Conservation (phyloP, 768 basidiomycete species). For the Lentinula boryana region DNA sequence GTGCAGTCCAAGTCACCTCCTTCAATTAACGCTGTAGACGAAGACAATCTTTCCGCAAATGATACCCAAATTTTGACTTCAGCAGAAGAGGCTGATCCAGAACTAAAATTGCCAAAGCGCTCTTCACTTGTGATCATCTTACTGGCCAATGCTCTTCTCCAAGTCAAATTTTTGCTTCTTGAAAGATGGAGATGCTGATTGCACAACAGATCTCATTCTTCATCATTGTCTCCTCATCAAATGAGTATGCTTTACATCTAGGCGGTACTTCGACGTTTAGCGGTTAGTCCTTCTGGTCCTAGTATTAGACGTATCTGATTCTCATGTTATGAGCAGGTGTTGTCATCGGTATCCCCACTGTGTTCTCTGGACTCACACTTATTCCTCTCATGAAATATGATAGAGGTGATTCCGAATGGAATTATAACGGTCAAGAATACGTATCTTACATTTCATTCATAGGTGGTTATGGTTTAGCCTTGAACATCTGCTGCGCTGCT, state of each 20-base stretch:
- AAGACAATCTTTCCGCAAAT: not conserved
- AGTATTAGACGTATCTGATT: conserved; percentile 24
- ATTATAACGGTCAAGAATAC: not conserved
- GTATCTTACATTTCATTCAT: not conserved
- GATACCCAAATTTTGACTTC: not conserved
- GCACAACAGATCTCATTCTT: conserved; percentile 54
- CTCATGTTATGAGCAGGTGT: conserved; percentile 20
- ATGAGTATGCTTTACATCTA: conserved; percentile 53
- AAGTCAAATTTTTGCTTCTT: conserved; percentile 25
- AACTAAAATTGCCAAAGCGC: conserved; percentile 43
- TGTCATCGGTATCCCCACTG: conserved; percentile 62
- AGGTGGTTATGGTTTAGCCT: conserved; percentile 52
- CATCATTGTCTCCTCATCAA: conserved; percentile 62
- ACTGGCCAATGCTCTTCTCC: conserved; percentile 34
- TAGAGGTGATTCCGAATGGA: conserved; percentile 32
- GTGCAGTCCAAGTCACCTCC: not conserved
- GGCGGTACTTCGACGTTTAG: conserved; percentile 62
- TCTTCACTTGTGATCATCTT: conserved; percentile 41
- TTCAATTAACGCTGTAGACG: not conserved
- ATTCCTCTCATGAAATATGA: conserved; percentile 52
- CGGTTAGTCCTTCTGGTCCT: conserved; percentile 33
- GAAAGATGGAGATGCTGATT: not conserved
- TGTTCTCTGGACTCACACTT: conserved; percentile 53
- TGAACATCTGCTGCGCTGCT: conserved; percentile 48
- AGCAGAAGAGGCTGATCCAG: conserved; percentile 15